These are phyloP conservation scores for barley (Hordeum vulgare) DNA, from an alignment of 176 grass and related monocot genomes.

Conservation along the genomic window MorexV3_pseudomolecules_assembly NC_058524.1:31352544-31353043, in stretches of 20 bases:
- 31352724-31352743: not conserved
- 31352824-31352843: not conserved
- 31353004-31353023: conserved; percentile 22
- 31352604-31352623: no score
- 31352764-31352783: not conserved
- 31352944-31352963: conserved; percentile 3
- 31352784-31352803: no score
- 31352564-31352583: no score
- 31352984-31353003: not conserved
- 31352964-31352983: not conserved
- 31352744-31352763: not conserved
- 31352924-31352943: not conserved
- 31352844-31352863: not conserved
- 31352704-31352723: no score
- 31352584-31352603: no score
- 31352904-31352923: conserved; percentile 7
- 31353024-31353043: conserved; percentile 17
- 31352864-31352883: not conserved
- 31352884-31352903: not conserved
- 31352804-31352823: no score
- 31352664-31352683: no score
- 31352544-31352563: no score
- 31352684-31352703: no score
- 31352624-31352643: no score
- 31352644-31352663: no score